These are phyloP conservation scores for Gnomoniopsis sp. DNA, from an alignment of 2,329 filamentous ascomycete genomes.

Conservation along the genomic window DNA sequence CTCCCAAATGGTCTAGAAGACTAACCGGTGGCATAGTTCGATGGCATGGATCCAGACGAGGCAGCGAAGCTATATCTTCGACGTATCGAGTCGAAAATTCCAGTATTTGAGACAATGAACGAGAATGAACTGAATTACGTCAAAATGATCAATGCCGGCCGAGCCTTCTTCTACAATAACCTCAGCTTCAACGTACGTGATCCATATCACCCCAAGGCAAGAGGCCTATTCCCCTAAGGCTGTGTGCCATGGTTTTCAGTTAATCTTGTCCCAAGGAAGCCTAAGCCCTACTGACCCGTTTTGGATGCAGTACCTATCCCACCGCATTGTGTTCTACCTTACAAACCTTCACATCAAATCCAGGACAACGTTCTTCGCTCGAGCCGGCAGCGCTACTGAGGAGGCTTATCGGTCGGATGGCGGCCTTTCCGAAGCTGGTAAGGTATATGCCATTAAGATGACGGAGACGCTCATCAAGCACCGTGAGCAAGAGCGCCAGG, in stretches of 20 bases:
- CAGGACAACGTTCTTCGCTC: conserved; percentile 87
- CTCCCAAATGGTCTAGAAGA: background rate
- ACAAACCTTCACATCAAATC: conserved; percentile 97
- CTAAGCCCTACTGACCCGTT: background rate
- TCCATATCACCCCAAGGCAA: background rate
- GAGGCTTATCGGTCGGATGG: conserved; percentile 89
- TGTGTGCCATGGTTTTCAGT: background rate
- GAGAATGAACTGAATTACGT: conserved; percentile 94
- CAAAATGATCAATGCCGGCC: conserved; percentile 98
- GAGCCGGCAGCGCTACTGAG: conserved; percentile 74
- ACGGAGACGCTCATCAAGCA: conserved; percentile 78
- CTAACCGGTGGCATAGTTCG: conserved; percentile 55
- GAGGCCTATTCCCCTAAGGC: background rate
- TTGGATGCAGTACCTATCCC: conserved; percentile 66
- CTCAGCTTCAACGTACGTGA: conserved; percentile 70
- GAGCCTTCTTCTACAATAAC: conserved; percentile 93
- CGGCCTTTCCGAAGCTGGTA: conserved; percentile 74
- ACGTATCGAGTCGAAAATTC: conserved; percentile 88
- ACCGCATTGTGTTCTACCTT: conserved; percentile 97
- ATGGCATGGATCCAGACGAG: conserved; percentile 87
- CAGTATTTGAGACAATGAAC: conserved; percentile 94
- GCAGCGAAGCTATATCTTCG: conserved; percentile 88
- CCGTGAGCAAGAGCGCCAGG: conserved; percentile 74
- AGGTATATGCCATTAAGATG: conserved; percentile 81
- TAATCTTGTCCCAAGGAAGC: background rate